Evolutionary conservation across 305 asterid species (phyloP).

Genomic region (Striga hermonthica): DNA sequence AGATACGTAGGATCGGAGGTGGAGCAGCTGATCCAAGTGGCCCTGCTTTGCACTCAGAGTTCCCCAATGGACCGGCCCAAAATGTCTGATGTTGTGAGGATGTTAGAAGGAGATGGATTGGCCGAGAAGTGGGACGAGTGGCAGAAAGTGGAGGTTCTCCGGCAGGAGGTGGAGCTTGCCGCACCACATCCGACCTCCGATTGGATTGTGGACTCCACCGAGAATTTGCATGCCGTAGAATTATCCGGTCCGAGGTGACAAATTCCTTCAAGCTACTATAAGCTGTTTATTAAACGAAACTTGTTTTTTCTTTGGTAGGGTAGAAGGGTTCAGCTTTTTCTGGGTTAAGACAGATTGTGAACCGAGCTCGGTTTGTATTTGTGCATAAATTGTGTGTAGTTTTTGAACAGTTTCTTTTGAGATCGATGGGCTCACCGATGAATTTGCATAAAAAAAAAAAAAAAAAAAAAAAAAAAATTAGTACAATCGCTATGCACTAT

Average conservation of each 20-base stretch:
- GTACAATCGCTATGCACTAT: too few relatives aligned
- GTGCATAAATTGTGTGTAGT: too few relatives aligned
- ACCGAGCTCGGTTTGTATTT: too few relatives aligned
- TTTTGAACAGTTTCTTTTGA: too few relatives aligned
- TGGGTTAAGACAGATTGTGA: too few relatives aligned
- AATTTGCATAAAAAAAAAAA: too few relatives aligned
- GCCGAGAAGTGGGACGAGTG: conserved; percentile 80
- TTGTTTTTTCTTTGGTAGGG: too few relatives aligned
- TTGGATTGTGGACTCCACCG: conserved; percentile 58
- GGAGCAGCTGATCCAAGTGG: conserved; percentile 74
- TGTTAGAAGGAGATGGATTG: conserved; percentile 75
- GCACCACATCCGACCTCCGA: conserved; percentile 46
- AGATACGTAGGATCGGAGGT: conserved; percentile 59
- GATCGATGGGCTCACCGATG: too few relatives aligned
- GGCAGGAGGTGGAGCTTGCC: conserved; percentile 52
- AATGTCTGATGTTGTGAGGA: conserved; percentile 73
- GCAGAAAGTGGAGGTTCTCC: conserved; percentile 62
- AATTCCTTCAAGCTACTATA: too few relatives aligned
- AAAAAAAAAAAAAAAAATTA: too few relatives aligned
- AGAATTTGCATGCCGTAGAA: conserved; percentile 55
- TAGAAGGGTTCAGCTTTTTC: too few relatives aligned
- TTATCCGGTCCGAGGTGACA: conserved; percentile 58
- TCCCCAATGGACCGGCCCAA: conserved; percentile 72
- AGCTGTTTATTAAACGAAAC: too few relatives aligned
- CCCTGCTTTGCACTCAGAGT: conserved; percentile 69